Evolutionary conservation across 345 rosid genomes (phyloP).

Genomic region (Sonneratia alba): DNA sequence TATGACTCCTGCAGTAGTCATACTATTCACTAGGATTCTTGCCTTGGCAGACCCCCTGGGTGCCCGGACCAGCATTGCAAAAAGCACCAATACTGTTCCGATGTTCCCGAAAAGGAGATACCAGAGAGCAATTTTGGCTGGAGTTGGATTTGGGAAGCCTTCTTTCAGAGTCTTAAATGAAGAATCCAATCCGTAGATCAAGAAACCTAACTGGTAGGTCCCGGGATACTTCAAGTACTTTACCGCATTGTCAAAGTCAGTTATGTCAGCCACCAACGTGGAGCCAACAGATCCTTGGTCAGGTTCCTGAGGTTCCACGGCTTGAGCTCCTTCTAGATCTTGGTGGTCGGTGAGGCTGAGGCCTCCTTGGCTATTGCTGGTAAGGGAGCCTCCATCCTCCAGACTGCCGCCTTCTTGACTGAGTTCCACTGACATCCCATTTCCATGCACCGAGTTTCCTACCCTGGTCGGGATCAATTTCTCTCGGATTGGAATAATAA

Average conservation of each 20-base stretch:
- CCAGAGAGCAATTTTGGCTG: background rate
- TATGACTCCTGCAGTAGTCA: background rate
- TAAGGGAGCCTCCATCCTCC: background rate
- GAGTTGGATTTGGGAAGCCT: background rate
- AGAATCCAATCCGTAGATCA: background rate
- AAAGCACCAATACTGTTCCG: background rate
- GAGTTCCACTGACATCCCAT: no score
- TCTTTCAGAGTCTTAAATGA: background rate
- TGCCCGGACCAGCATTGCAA: background rate
- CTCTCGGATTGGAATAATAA: background rate
- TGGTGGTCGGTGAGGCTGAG: background rate
- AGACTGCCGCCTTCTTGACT: background rate
- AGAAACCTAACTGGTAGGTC: background rate
- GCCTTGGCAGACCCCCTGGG: background rate
- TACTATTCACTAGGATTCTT: background rate
- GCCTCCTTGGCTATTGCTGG: background rate
- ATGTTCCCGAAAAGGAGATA: background rate
- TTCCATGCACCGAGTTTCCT: no score
- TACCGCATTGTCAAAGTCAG: background rate
- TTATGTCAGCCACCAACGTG: background rate
- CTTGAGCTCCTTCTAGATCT: background rate
- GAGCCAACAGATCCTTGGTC: background rate
- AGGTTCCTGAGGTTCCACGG: background rate
- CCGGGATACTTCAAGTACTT: background rate
- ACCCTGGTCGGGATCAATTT: background rate